phyloP scores from a whole-genome alignment of 2,329 filamentous ascomycete genomes.

The Colletotrichum sublineola region DNA sequence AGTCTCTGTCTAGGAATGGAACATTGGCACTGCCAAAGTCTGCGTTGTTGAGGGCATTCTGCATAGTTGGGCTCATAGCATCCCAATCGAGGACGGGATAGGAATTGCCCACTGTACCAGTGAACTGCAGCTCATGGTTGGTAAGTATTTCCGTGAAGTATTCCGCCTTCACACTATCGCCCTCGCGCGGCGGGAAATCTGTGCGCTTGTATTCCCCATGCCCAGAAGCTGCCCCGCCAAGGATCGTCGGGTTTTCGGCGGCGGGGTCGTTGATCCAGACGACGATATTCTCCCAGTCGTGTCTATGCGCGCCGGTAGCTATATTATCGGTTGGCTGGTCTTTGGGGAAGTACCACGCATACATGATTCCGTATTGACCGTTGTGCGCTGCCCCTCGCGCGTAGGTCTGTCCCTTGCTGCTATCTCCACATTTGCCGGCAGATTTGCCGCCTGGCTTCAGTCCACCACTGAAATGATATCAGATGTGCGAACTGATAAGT shows the following conservation, averaged over 20 bases:
- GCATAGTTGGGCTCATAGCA: conserved; percentile 51
- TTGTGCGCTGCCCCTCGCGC: conserved; percentile 49
- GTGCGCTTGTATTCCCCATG: conserved; percentile 52
- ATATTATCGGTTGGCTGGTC: conserved; percentile 53
- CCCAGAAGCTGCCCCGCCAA: conserved; percentile 54
- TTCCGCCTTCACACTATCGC: conserved; percentile 48
- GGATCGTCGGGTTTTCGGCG: conserved; percentile 48
- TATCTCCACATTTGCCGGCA: conserved; percentile 50
- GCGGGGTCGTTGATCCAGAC: conserved; percentile 50
- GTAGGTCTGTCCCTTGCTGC: conserved; percentile 55
- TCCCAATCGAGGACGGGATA: conserved; percentile 61
- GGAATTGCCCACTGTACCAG: conserved; percentile 51
- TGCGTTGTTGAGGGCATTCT: conserved; percentile 52
- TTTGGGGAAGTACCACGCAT: conserved; percentile 62
- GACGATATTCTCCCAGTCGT: conserved; percentile 57
- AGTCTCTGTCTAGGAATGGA: conserved; percentile 54
- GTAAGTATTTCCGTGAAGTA: conserved; percentile 50
- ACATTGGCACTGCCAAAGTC: conserved; percentile 59
- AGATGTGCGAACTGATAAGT: background rate
- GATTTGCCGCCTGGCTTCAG: conserved; percentile 50
- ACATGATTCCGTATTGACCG: conserved; percentile 55
- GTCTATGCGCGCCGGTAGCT: conserved; percentile 52
- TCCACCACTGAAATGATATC: conserved; percentile 49
- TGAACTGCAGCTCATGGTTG: conserved; percentile 56
- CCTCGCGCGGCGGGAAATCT: conserved; percentile 39